A percentile compares a stretch with the other conserved stretches of the same genome.
These are phyloP conservation scores for Auricularia auricula-judae DNA, from an alignment of 768 basidiomycete species.

Conservation along the genomic window DNA sequence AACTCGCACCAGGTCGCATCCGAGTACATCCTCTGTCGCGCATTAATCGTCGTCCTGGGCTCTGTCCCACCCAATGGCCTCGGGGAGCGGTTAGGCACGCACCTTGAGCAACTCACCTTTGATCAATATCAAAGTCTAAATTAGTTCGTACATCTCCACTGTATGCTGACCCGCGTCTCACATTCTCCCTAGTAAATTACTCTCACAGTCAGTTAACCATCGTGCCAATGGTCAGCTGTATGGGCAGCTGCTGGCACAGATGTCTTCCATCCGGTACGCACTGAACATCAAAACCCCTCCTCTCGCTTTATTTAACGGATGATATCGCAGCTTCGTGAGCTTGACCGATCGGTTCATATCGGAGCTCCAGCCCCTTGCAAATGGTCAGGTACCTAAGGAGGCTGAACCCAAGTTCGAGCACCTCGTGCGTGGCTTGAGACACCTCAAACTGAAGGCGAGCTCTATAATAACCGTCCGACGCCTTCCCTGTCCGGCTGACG, in stretches of 20 bases:
- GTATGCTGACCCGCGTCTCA: not conserved
- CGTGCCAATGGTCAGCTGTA: slow-evolving; percentile 73
- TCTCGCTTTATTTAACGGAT: too few relatives aligned
- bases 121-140: slow-evolving; percentile 71
- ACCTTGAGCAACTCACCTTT: slow-evolving; percentile 80
- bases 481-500: not conserved
- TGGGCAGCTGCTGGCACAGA: slow-evolving; percentile 71
- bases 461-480: slow-evolving; percentile 1
- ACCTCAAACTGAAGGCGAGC: slow-evolving; percentile 70
- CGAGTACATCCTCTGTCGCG: slow-evolving; percentile 84
- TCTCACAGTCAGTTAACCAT: slow-evolving; percentile 62
- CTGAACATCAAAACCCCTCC: not conserved
- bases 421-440: slow-evolving; percentile 66
- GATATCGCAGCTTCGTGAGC: slow-evolving; percentile 57
- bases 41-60: slow-evolving; percentile 66
- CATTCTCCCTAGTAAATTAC: slow-evolving; percentile 29
- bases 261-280: slow-evolving; percentile 68
- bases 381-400: slow-evolving; percentile 72
- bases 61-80: slow-evolving; percentile 65
- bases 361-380: slow-evolving; percentile 63
- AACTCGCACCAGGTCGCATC: slow-evolving; percentile 42
- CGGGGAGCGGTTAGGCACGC: slow-evolving; percentile 66
- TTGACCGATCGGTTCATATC: slow-evolving; percentile 86
- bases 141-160: slow-evolving; percentile 15
- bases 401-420: slow-evolving; percentile 75